Conservation (phyloP, 768 basidiomycete genomes). For the Tylopilus balloui region DNA sequence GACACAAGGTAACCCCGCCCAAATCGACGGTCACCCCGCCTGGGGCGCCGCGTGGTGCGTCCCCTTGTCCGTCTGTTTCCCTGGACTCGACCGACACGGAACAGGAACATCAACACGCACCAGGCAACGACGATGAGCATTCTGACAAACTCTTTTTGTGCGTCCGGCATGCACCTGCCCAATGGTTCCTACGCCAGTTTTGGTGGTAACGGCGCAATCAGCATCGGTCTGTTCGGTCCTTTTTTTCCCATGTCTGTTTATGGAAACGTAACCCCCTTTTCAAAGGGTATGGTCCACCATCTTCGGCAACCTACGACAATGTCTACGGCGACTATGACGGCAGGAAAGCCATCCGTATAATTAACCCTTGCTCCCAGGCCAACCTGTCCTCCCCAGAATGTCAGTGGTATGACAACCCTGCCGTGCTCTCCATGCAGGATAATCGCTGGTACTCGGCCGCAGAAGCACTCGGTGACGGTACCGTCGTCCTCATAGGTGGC, state of each 20-base stretch:
- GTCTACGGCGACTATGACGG: slow-evolving; percentile 79
- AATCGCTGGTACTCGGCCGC: slow-evolving; percentile 73
- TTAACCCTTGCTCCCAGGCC: slow-evolving; percentile 61
- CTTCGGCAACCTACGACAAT: slow-evolving; percentile 42
- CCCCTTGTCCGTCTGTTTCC: background rate
- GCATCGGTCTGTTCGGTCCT: slow-evolving; percentile 33
- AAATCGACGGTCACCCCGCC: slow-evolving; percentile 65
- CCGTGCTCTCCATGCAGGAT: slow-evolving; percentile 56
- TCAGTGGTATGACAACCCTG: slow-evolving; percentile 68
- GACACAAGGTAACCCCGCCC: slow-evolving; percentile 66
- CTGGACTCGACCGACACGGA: background rate
- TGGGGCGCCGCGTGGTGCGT: slow-evolving; percentile 64
- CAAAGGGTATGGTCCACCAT: slow-evolving; percentile 33
- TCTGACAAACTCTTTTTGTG: slow-evolving; percentile 68
- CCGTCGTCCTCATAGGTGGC: slow-evolving; percentile 73
- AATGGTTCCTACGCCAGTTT: slow-evolving; percentile 71
- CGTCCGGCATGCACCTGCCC: slow-evolving; percentile 75
- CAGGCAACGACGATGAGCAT: slow-evolving; percentile 34
- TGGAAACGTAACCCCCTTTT: slow-evolving; percentile 32
- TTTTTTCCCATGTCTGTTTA: background rate
- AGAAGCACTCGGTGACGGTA: slow-evolving; percentile 70
- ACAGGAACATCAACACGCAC: slow-evolving; percentile 20
- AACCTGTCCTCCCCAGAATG: slow-evolving; percentile 47
- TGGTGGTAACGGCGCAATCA: slow-evolving; percentile 70
- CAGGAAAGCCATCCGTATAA: slow-evolving; percentile 68